Conservation (phyloP, 2,329 filamentous ascomycete species). For the Cladophialophora bantiana region DNA sequence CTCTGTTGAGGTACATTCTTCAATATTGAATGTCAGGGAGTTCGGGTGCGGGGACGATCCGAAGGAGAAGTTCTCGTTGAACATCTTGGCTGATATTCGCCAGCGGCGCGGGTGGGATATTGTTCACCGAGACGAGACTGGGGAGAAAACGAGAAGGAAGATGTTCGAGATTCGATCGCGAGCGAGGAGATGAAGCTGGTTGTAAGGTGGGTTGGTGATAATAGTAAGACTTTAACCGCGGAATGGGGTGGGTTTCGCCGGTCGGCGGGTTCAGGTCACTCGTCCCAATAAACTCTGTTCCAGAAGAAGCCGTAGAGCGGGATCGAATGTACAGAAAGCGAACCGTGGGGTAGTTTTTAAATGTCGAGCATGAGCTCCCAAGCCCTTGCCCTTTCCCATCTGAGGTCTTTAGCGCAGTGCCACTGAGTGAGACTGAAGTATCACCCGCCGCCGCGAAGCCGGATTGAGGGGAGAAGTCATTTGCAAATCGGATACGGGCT, state of each 20-base stretch:
- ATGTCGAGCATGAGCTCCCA: slow-evolving; percentile 20
- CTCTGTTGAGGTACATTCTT: slow-evolving; percentile 34
- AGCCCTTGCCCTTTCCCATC: slow-evolving; percentile 12
- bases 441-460: slow-evolving; percentile 22
- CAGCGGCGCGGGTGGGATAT: background rate
- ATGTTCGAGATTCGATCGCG: slow-evolving; percentile 7
- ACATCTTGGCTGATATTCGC: slow-evolving; percentile 32
- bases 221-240: background rate
- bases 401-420: slow-evolving; percentile 10
- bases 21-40: slow-evolving; percentile 17
- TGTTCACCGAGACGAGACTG: background rate
- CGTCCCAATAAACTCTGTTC: slow-evolving; percentile 1
- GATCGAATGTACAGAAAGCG: slow-evolving; percentile 7
- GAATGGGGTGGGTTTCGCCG: slow-evolving; percentile 12
- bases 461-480: background rate
- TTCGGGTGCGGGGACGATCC: slow-evolving; percentile 29
- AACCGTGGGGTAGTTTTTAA: slow-evolving; percentile 25
- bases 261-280: slow-evolving; percentile 2
- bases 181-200: background rate
- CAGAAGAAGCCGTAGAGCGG: slow-evolving; percentile 8
- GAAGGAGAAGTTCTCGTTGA: slow-evolving; percentile 42
- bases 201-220: background rate
- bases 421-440: slow-evolving; percentile 29
- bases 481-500: slow-evolving; percentile 24
- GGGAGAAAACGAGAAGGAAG: background rate